Conservation (phyloP, 176 grass and related monocot species). For the Hyparrhenia diplandra region DNA sequence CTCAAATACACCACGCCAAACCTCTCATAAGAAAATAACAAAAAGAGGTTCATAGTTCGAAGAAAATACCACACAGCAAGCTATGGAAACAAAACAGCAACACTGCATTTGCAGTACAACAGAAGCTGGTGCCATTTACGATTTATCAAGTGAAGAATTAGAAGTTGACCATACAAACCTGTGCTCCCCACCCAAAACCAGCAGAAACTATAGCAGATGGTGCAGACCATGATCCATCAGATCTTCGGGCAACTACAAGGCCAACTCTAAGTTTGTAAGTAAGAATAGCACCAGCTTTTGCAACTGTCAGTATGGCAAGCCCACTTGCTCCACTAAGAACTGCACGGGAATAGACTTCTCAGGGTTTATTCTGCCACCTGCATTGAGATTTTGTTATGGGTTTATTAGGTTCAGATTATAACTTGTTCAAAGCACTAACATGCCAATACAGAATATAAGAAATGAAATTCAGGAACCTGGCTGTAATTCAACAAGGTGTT, state of each 20-base stretch:
- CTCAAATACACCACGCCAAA: background rate
- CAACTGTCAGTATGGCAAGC: slow-evolving; percentile 81
- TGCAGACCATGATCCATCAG: slow-evolving; percentile 87
- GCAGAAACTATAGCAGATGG: slow-evolving; percentile 72
- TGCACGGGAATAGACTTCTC: slow-evolving; percentile 68
- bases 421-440: background rate
- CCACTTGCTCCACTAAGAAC: slow-evolving; percentile 78
- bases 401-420: background rate
- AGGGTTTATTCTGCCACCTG: slow-evolving; percentile 68
- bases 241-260: slow-evolving; percentile 68
- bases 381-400: slow-evolving; percentile 5
- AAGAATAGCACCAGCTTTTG: slow-evolving; percentile 76
- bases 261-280: slow-evolving; percentile 91
- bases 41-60: background rate
- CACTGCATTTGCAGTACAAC: background rate
- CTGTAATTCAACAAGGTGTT: slow-evolving; percentile 60
- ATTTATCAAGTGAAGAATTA: background rate
- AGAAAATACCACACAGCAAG: background rate
- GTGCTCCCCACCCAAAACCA: slow-evolving; percentile 93
- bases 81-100: background rate
- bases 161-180: slow-evolving; percentile 35
- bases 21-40: background rate
- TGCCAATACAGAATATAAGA: background rate
- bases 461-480: slow-evolving; percentile 34
- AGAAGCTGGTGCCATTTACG: background rate